A percentile compares a stretch with the other conserved stretches of the same genome.
Evolutionary conservation across 805 yeast species (phyloP).

Genomic region (Cyberlindnera sargentensis): DNA sequence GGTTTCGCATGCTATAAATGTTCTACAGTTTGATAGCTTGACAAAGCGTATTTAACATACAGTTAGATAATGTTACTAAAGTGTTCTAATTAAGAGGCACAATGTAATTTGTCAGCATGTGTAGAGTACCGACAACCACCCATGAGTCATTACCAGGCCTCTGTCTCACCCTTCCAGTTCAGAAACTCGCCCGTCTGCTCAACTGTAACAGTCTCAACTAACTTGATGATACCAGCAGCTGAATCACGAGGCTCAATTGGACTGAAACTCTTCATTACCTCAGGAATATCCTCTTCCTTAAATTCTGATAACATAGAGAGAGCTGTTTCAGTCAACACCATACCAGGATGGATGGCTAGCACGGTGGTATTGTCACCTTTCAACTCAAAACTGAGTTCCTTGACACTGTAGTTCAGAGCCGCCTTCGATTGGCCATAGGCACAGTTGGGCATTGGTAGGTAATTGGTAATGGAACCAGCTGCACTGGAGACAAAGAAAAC

Average conservation of each 20-base stretch:
- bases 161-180: conserved; percentile 17
- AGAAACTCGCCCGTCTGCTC: conserved; percentile 25
- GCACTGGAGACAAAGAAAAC: conserved; percentile 24
- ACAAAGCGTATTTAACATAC: too few relatives aligned
- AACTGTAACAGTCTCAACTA: conserved; percentile 14
- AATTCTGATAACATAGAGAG: background rate
- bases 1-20: too few relatives aligned
- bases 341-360: conserved; percentile 33
- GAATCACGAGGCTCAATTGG: conserved; percentile 16
- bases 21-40: too few relatives aligned
- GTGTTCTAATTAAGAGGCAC: too few relatives aligned
- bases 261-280: conserved; percentile 8
- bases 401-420: conserved; percentile 26
- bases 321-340: conserved; percentile 30
- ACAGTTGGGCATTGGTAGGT: conserved; percentile 9
- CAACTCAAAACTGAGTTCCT: conserved; percentile 23
- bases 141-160: background rate
- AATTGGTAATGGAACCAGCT: conserved; percentile 21
- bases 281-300: background rate
- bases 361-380: conserved; percentile 23
- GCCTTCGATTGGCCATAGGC: conserved; percentile 33
- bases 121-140: too few relatives aligned
- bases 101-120: too few relatives aligned
- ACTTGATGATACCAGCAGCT: conserved; percentile 14
- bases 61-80: too few relatives aligned